Conservation (phyloP, 2,329 filamentous ascomycete genomes). For the Aspergillus luchuensis region DNA sequence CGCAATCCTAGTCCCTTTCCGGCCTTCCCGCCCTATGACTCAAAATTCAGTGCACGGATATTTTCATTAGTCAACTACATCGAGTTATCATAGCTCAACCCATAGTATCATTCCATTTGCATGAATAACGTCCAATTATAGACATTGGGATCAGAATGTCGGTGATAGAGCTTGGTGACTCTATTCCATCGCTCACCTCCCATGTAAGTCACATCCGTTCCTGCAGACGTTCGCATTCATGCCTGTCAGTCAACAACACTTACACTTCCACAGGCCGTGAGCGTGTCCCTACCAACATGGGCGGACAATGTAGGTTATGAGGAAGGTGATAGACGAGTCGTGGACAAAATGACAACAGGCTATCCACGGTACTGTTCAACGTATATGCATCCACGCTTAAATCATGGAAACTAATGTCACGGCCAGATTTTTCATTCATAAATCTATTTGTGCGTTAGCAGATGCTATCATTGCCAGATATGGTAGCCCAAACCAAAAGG, state of each 20-base stretch:
- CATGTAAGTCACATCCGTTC: not conserved
- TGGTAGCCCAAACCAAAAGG: not conserved
- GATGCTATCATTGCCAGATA: not conserved
- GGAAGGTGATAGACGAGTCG: not conserved
- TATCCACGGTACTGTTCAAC: slow-evolving; percentile 2
- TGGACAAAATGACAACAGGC: not conserved
- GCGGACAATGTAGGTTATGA: not conserved
- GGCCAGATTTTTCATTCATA: not conserved
- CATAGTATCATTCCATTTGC: too few relatives aligned
- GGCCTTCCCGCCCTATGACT: too few relatives aligned
- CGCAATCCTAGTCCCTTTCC: too few relatives aligned
- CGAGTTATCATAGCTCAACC: too few relatives aligned
- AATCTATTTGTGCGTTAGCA: not conserved
- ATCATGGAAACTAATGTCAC: not conserved
- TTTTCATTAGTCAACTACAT: too few relatives aligned
- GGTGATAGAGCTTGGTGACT: not conserved
- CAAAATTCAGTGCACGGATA: too few relatives aligned
- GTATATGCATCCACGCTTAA: not conserved
- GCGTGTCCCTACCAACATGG: slow-evolving; percentile 3
- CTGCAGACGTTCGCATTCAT: not conserved
- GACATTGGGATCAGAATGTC: not conserved
- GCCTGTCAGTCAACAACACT: not conserved
- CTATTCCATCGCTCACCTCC: not conserved
- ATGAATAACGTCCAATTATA: too few relatives aligned
- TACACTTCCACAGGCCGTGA: not conserved